Conservation (phyloP, 768 basidiomycete species). For the Pulveroboletus sp. region DNA sequence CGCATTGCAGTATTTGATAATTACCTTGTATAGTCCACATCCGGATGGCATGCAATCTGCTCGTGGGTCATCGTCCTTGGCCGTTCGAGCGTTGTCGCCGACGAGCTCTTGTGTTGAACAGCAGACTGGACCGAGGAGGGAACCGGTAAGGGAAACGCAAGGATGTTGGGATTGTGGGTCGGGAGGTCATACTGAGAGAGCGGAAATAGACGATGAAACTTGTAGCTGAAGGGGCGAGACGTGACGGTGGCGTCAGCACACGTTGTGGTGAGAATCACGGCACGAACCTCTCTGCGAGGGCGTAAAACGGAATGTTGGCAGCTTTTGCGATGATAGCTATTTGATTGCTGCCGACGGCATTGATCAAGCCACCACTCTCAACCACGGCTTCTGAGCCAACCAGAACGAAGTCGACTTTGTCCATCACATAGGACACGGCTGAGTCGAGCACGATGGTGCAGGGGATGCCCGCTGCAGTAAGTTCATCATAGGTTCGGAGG, state of each 20-base stretch:
- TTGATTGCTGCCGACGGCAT: slow-evolving; percentile 93
- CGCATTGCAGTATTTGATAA: slow-evolving; percentile 15
- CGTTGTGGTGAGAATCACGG: slow-evolving; percentile 17
- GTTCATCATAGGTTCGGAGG: slow-evolving; percentile 82
- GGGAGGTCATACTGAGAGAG: slow-evolving; percentile 87
- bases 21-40: slow-evolving; percentile 91
- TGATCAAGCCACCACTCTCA: slow-evolving; percentile 89
- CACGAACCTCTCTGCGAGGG: slow-evolving; percentile 79
- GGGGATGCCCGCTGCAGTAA: slow-evolving; percentile 88
- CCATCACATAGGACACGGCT: slow-evolving; percentile 96
- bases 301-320: slow-evolving; percentile 94
- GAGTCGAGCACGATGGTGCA: slow-evolving; percentile 94
- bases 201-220: slow-evolving; percentile 95
- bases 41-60: slow-evolving; percentile 77
- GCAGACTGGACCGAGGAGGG: slow-evolving; percentile 6
- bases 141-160: slow-evolving; percentile 55
- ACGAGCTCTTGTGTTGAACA: slow-evolving; percentile 1
- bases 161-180: slow-evolving; percentile 68
- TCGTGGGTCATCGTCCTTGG: slow-evolving; percentile 62
- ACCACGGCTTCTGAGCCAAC: slow-evolving; percentile 98
- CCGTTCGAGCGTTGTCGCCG: slow-evolving; percentile 2
- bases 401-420: slow-evolving; percentile 89
- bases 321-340: slow-evolving; percentile 95
- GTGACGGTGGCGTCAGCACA: slow-evolving; percentile 19
- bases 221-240: slow-evolving; percentile 60